A percentile compares a stretch with the other conserved stretches of the same genome.
Conservation (phyloP, 345 rosid genomes). For the Populus tremula region DNA sequence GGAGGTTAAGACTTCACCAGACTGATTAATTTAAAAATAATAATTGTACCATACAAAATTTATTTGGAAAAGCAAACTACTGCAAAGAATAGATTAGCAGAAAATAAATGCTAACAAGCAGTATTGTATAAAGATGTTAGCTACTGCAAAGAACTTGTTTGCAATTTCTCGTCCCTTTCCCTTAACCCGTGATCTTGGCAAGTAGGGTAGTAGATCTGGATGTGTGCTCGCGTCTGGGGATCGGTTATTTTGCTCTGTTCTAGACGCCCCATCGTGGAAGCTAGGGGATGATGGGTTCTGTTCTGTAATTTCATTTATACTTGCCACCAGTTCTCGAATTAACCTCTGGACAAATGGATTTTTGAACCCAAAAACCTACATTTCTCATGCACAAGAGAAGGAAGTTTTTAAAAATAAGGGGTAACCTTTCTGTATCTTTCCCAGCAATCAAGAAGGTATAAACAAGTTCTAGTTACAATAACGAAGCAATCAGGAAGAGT, state of each 20-base stretch:
- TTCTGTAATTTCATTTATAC: slow-evolving; percentile 51
- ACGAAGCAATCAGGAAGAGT: not conserved
- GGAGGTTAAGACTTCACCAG: not conserved
- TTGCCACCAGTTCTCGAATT: slow-evolving; percentile 75
- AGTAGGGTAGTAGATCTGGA: slow-evolving; percentile 40
- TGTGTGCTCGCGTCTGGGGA: slow-evolving; percentile 18
- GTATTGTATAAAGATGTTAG: not conserved
- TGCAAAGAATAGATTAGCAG: not conserved
- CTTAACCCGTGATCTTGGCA: slow-evolving; percentile 38
- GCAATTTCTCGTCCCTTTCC: slow-evolving; percentile 44
- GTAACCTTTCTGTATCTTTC: not conserved
- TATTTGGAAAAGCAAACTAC: not conserved
- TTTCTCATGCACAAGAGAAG: slow-evolving; percentile 13
- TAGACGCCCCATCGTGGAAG: slow-evolving; percentile 39
- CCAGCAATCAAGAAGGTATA: not conserved
- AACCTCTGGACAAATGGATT: slow-evolving; percentile 74
- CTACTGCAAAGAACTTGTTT: not conserved
- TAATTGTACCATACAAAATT: not conserved
- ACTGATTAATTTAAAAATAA: not conserved
- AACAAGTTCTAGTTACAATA: not conserved
- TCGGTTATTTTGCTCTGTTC: slow-evolving; percentile 24
- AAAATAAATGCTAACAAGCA: not conserved
- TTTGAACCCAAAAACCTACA: slow-evolving; percentile 92
- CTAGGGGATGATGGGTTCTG: slow-evolving; percentile 34
- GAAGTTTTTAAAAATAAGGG: slow-evolving; percentile 1